phyloP scores from a whole-genome alignment of 164 flowering plant species.

The Liriodendron chinense region DNA sequence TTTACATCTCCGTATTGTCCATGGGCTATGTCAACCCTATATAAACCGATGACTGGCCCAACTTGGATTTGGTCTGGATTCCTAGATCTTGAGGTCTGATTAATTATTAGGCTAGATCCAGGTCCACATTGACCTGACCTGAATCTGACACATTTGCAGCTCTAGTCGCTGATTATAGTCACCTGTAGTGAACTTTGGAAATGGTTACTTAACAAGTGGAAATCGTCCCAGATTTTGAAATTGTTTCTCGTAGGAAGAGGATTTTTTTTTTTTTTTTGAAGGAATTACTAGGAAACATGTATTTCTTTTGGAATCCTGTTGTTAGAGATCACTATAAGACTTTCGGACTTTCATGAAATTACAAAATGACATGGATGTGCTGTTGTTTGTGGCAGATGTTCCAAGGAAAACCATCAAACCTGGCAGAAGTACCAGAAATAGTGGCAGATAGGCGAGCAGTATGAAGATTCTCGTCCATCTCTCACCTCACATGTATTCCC shows the following conservation, averaged over 20 bases:
- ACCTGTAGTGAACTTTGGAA: no score
- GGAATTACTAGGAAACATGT: neutral
- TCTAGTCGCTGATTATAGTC: no score
- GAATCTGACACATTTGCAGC: no score
- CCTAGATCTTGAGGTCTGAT: no score
- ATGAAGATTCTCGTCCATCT: slow-evolving; percentile 57
- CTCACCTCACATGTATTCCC: slow-evolving; percentile 46
- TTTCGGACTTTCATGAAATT: neutral
- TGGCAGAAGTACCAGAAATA: slow-evolving; percentile 35
- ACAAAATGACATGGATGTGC: neutral
- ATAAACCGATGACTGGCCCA: no score
- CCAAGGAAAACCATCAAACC: slow-evolving; percentile 56
- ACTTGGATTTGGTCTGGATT: no score
- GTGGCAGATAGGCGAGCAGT: slow-evolving; percentile 58
- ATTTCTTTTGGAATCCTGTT: neutral
- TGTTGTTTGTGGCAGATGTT: slow-evolving; percentile 40
- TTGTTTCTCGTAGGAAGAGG: neutral
- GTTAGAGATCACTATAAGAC: neutral
- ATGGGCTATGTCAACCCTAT: no score
- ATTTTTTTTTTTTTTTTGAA: neutral
- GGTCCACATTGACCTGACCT: no score
- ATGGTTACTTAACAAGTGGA: no score
- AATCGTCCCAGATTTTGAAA: no score
- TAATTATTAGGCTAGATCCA: no score
- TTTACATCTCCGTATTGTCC: no score